Conservation (phyloP, 2,329 filamentous ascomycete genomes). For the Coleophoma crateriformis region DNA sequence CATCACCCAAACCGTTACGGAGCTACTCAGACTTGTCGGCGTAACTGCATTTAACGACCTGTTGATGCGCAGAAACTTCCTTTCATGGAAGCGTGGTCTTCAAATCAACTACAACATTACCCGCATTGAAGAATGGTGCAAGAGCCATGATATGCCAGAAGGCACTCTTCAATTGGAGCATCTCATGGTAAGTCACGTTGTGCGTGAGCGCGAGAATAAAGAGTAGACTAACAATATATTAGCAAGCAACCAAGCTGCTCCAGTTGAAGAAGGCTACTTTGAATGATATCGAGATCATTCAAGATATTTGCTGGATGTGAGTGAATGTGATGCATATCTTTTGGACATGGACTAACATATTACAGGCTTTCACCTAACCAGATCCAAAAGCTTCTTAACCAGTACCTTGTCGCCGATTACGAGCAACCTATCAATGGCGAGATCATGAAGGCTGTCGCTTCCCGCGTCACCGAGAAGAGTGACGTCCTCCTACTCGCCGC, state of each 20-base stretch:
- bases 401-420: conserved; percentile 97
- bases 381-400: conserved; percentile 97
- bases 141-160: conserved; percentile 99
- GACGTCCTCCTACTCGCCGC: conserved; percentile 89
- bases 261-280: conserved; percentile 98
- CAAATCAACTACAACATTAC: conserved; percentile 99
- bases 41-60: conserved; percentile 98
- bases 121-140: conserved; percentile 98
- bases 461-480: conserved; percentile 94
- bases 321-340: conserved; percentile 30
- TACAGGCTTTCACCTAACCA: conserved; percentile 91
- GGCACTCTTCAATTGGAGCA: conserved; percentile 96
- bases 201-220: background rate
- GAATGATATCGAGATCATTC: conserved; percentile 99
- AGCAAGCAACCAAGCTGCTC: conserved; percentile 97
- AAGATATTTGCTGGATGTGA: conserved; percentile 99
- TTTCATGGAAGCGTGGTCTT: conserved; percentile 97
- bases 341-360: conserved; percentile 5
- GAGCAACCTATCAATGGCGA: conserved; percentile 99
- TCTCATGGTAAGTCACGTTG: conserved; percentile 66
- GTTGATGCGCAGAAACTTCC: conserved; percentile 95
- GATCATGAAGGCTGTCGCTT: conserved; percentile 99
- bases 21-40: conserved; percentile 86
- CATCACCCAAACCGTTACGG: conserved; percentile 91
- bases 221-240: conserved; percentile 21